phyloP scores from a whole-genome alignment of 2,329 filamentous ascomycete genomes.

The Graphilbum ipis-grandicollis region DNA sequence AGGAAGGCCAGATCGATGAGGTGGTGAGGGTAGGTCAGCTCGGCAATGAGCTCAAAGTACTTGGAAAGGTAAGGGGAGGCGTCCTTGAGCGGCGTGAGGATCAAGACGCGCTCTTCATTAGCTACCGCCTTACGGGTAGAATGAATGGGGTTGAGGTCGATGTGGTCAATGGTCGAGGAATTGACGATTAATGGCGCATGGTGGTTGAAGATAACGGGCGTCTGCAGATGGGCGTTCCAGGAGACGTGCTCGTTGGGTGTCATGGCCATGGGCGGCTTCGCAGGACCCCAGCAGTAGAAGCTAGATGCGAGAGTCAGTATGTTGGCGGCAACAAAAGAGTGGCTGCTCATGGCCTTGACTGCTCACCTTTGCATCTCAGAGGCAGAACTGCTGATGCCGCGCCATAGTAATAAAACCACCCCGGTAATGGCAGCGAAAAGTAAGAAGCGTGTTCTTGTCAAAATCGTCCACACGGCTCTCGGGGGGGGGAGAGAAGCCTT shows the following conservation, averaged over 20 bases:
- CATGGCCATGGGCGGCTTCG: conserved; percentile 94
- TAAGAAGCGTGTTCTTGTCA: conserved; percentile 65
- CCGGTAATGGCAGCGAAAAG: conserved; percentile 53
- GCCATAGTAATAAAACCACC: conserved; percentile 70
- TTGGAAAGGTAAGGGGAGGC: conserved; percentile 66
- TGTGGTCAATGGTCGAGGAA: conserved; percentile 55
- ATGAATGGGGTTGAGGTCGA: conserved; percentile 71
- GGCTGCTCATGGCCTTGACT: too few relatives aligned
- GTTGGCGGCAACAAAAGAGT: conserved; percentile 10
- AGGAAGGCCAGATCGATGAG: conserved; percentile 92
- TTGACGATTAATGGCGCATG: conserved; percentile 79
- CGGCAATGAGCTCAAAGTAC: conserved; percentile 82
- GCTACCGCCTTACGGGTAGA: conserved; percentile 62
- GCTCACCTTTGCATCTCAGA: conserved; percentile 81
- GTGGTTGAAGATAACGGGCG: conserved; percentile 91
- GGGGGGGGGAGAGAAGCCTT: conserved; percentile 62
- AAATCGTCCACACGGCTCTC: conserved; percentile 49
- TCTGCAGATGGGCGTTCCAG: conserved; percentile 79
- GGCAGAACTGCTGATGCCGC: conserved; percentile 62
- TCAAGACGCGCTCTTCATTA: conserved; percentile 76
- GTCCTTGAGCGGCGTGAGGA: conserved; percentile 86
- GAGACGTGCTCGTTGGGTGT: conserved; percentile 73
- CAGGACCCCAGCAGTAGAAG: conserved; percentile 93
- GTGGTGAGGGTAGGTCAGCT: conserved; percentile 85
- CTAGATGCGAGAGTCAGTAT: conserved; percentile 25